Conservation (phyloP, 179 eudicot genomes). For the Amaranthus tricolor region DNA sequence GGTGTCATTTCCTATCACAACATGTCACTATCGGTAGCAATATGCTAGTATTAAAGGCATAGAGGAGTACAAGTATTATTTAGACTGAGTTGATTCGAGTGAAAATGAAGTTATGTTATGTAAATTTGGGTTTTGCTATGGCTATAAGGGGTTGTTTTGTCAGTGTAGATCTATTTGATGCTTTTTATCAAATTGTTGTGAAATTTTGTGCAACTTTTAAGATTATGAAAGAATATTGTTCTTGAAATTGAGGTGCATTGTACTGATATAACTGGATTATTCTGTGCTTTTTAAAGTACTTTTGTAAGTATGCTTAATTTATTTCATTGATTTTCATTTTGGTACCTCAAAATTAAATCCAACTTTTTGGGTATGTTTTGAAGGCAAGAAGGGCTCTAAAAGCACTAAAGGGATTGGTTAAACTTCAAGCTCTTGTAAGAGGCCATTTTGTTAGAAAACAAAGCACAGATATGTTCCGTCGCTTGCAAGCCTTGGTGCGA, state of each 20-base stretch:
- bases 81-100: background rate
- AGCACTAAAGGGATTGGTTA: slow-evolving; percentile 91
- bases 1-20: too few species aligned
- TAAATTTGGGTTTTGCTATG: background rate
- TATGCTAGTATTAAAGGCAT: too few species aligned
- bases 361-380: slow-evolving; percentile 16
- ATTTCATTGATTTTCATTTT: background rate
- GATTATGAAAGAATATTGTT: too few species aligned
- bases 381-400: slow-evolving; percentile 91
- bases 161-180: background rate
- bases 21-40: too few species aligned
- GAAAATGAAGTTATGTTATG: background rate
- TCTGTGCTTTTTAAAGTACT: too few species aligned
- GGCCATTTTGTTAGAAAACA: slow-evolving; percentile 90
- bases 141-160: background rate
- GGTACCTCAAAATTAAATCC: background rate
- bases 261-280: background rate
- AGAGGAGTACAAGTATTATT: too few species aligned
- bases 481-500: slow-evolving; percentile 95
- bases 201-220: too few species aligned
- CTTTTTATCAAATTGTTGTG: too few species aligned
- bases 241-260: background rate
- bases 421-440: slow-evolving; percentile 92
- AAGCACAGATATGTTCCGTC: slow-evolving; percentile 84
- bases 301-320: too few species aligned